Conservation (phyloP, 768 basidiomycete genomes). For the Coprinellus micaceus region DNA sequence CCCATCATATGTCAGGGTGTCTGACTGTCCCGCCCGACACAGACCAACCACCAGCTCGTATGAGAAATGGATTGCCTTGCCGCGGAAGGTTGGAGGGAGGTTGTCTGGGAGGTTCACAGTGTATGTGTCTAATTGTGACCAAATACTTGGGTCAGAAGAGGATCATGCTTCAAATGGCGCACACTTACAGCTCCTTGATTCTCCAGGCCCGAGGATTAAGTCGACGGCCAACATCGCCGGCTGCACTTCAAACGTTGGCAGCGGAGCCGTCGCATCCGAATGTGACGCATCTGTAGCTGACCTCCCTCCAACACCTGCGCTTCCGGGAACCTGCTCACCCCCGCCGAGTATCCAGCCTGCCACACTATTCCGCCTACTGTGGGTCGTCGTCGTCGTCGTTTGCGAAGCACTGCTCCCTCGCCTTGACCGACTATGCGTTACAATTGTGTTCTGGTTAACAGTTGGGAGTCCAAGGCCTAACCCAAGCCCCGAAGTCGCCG, state of each 20-base stretch:
- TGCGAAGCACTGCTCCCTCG: not conserved
- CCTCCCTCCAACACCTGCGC: constrained; percentile 12
- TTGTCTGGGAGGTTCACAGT: constrained; percentile 68
- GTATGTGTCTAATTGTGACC: constrained; percentile 63
- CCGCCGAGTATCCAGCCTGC: not conserved
- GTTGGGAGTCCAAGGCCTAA: constrained; percentile 2
- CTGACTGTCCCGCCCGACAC: constrained; percentile 52
- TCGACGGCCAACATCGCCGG: constrained; percentile 91
- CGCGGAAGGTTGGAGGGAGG: constrained; percentile 88
- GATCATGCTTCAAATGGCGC: not conserved
- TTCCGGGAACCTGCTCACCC: constrained; percentile 6
- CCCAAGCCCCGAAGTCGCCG: not conserved
- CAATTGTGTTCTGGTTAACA: not conserved
- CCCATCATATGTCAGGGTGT: constrained; percentile 13
- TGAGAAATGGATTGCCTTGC: constrained; percentile 77
- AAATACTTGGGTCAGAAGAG: not conserved
- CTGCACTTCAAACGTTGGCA: constrained; percentile 85
- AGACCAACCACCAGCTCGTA: constrained; percentile 91
- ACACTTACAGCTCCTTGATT: constrained; percentile 75
- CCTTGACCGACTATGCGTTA: not conserved
- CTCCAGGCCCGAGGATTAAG: constrained; percentile 74
- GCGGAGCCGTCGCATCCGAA: constrained; percentile 56
- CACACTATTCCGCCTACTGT: constrained; percentile 1
- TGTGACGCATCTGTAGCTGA: constrained; percentile 22
- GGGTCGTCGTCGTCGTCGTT: not conserved